phyloP scores from a whole-genome alignment of 768 basidiomycete species.

The Tylopilus plumbeoviolaceoides region DNA sequence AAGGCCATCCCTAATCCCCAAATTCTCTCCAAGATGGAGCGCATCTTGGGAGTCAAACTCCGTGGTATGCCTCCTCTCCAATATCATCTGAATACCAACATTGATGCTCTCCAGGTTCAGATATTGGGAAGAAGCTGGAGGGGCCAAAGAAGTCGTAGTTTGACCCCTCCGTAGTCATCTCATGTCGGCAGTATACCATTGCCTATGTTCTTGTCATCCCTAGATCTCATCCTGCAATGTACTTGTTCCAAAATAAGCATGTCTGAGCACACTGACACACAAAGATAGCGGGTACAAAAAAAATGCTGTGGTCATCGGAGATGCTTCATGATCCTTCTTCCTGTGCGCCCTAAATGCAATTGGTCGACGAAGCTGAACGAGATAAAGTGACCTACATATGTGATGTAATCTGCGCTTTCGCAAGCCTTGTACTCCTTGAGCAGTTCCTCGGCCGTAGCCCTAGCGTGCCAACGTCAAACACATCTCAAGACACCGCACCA shows the following conservation, averaged over 20 bases:
- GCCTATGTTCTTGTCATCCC: conserved; percentile 9
- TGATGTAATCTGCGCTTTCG: conserved; percentile 92
- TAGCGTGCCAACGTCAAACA: conserved; percentile 26
- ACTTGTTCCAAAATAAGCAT: conserved; percentile 9
- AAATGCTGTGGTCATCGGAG: background rate
- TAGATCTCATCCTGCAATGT: conserved; percentile 27
- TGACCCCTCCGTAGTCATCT: conserved; percentile 36
- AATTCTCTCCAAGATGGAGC: conserved; percentile 86
- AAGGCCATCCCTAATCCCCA: conserved; percentile 85
- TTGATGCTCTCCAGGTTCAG: conserved; percentile 44
- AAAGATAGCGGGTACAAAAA: background rate
- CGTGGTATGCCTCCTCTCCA: conserved; percentile 54
- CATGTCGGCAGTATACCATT: conserved; percentile 27
- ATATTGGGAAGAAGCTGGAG: conserved; percentile 87
- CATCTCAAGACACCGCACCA: background rate
- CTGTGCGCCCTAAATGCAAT: conserved; percentile 27
- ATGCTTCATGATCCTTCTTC: conserved; percentile 28
- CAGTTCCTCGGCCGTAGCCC: conserved; percentile 82
- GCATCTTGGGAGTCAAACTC: conserved; percentile 80
- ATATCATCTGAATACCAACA: background rate
- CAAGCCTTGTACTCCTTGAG: conserved; percentile 95
- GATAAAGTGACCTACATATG: conserved; percentile 53
- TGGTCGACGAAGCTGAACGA: background rate
- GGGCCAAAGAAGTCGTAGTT: conserved; percentile 67
- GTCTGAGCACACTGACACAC: conserved; percentile 1